phyloP scores from a whole-genome alignment of 2,329 filamentous ascomycete genomes.

The Colletotrichum abscissum region DNA sequence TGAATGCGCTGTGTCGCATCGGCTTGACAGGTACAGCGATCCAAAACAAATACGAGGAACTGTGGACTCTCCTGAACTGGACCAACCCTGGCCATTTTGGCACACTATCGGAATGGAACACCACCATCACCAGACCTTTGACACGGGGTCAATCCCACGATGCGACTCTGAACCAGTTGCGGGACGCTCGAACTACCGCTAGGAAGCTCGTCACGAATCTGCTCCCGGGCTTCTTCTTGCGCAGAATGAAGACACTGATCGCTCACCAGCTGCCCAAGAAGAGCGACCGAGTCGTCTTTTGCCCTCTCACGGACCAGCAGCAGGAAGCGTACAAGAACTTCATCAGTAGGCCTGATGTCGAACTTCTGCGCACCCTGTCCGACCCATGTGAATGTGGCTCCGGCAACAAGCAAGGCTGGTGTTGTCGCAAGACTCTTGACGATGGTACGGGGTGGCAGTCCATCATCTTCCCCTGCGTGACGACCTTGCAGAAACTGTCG shows the following conservation, averaged over 20 bases:
- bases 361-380: slow-evolving; percentile 74
- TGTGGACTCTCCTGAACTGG: slow-evolving; percentile 98
- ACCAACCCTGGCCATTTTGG: slow-evolving; percentile 83
- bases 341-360: slow-evolving; percentile 77
- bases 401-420: slow-evolving; percentile 81
- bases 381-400: slow-evolving; percentile 78
- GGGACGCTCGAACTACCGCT: slow-evolving; percentile 82
- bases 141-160: slow-evolving; percentile 93
- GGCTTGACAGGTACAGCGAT: slow-evolving; percentile 96
- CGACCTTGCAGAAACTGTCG: slow-evolving; percentile 85
- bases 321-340: slow-evolving; percentile 85
- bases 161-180: slow-evolving; percentile 85
- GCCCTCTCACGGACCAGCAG: slow-evolving; percentile 86
- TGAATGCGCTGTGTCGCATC: slow-evolving; percentile 92
- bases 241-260: slow-evolving; percentile 92
- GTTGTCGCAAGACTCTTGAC: slow-evolving; percentile 73
- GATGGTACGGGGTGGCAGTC: slow-evolving; percentile 77
- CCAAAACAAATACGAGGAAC: slow-evolving; percentile 96
- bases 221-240: slow-evolving; percentile 88
- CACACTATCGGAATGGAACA: slow-evolving; percentile 78
- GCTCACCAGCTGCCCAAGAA: slow-evolving; percentile 95
- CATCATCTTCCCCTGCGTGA: slow-evolving; percentile 87
- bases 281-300: slow-evolving; percentile 94
- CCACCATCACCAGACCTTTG: slow-evolving; percentile 81
- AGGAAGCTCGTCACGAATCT: slow-evolving; percentile 88